Evolutionary conservation across 2,329 filamentous ascomycete genomes (phyloP).

Genomic region (Dothidotthia symphoricarpi): DNA sequence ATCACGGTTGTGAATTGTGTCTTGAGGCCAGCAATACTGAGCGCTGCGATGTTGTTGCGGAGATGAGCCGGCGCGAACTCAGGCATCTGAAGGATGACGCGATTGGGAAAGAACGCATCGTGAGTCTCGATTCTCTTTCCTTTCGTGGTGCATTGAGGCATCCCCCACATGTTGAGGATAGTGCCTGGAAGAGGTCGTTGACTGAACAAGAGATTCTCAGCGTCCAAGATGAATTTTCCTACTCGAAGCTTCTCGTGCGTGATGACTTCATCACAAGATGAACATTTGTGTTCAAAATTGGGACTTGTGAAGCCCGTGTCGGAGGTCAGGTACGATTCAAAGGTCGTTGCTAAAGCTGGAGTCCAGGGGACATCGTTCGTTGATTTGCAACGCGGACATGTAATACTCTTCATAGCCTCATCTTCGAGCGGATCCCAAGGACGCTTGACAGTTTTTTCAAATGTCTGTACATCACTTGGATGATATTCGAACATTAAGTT

Average conservation of each 20-base stretch:
- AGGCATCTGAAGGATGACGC: constrained; percentile 20
- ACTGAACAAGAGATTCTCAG: constrained; percentile 48
- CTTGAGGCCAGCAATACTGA: constrained; percentile 17
- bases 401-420: constrained; percentile 47
- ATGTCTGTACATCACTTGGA: constrained; percentile 39
- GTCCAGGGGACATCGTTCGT: constrained; percentile 59
- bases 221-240: constrained; percentile 61
- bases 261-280: constrained; percentile 51
- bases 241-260: constrained; percentile 61
- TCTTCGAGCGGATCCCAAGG: constrained; percentile 63
- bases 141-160: constrained; percentile 43
- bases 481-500: constrained; percentile 57
- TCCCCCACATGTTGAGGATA: constrained; percentile 57
- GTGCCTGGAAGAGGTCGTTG: constrained; percentile 66
- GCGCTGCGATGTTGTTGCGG: constrained; percentile 20
- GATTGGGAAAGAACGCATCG: constrained; percentile 19
- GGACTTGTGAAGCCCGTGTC: constrained; percentile 63
- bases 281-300: constrained; percentile 54
- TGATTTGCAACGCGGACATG: constrained; percentile 57
- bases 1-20: constrained; percentile 9
- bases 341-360: constrained; percentile 19
- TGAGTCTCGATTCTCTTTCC: constrained; percentile 16
- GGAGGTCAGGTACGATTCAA: constrained; percentile 36
- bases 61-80: constrained; percentile 16
- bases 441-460: constrained; percentile 50